These are phyloP conservation scores for Eutrema salsugineum DNA, from an alignment of 441 rosid species.

Conservation along the genomic window DNA sequence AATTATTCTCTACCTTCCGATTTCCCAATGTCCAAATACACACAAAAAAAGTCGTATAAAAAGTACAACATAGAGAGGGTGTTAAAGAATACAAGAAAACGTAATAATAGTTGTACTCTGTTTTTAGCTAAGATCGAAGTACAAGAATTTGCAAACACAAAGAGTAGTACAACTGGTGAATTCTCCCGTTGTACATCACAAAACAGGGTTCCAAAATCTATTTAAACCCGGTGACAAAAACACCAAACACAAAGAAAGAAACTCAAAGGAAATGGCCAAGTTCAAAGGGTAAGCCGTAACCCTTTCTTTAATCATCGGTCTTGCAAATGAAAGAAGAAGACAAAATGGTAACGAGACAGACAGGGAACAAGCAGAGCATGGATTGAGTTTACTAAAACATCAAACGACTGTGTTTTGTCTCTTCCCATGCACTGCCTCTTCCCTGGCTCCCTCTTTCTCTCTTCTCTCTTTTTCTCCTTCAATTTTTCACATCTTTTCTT, in stretches of 20 bases:
- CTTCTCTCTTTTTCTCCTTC: background rate
- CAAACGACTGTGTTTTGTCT: conserved; percentile 47
- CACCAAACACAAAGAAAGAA: background rate
- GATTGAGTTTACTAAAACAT: conserved; percentile 51
- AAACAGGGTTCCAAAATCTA: conserved; percentile 20
- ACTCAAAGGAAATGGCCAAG: background rate
- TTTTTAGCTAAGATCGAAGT: background rate
- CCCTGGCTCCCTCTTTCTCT: conserved; percentile 64
- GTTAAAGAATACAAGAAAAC: background rate
- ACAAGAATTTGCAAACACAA: conserved; percentile 18
- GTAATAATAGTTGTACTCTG: background rate
- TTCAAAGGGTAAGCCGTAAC: background rate
- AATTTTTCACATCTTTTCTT: background rate
- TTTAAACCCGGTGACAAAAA: background rate
- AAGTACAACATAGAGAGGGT: background rate
- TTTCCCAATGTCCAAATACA: background rate
- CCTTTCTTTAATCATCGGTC: background rate
- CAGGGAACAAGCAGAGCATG: conserved; percentile 96
- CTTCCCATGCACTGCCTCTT: conserved; percentile 98
- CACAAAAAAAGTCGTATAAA: conserved; percentile 7
- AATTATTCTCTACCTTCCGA: conserved; percentile 7
- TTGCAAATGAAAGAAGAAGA: conserved; percentile 19
- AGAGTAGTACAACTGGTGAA: conserved; percentile 18
- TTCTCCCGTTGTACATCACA: conserved; percentile 26
- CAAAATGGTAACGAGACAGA: conserved; percentile 35